phyloP scores from a whole-genome alignment of 2,329 filamentous ascomycete genomes.

The Alternaria brassicae region DNA sequence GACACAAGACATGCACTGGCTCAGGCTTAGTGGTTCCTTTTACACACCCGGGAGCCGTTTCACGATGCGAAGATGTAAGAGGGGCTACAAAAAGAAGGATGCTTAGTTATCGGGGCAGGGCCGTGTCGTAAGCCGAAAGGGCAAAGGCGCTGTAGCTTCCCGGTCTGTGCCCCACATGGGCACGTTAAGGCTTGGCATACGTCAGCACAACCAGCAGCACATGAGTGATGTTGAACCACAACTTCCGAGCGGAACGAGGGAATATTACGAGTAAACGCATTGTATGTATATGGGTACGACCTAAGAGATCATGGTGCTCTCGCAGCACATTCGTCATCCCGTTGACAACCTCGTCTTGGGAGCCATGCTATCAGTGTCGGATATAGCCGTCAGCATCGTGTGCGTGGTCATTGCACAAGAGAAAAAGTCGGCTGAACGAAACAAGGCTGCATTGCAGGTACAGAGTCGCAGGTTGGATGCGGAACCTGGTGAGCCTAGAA shows the following conservation, averaged over 20 bases:
- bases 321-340: not conserved
- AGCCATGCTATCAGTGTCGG: not conserved
- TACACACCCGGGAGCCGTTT: not conserved
- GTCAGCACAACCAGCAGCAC: slow-evolving; percentile 6
- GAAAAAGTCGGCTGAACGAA: not conserved
- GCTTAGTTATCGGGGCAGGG: not conserved
- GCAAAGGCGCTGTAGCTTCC: slow-evolving; percentile 3
- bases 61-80: not conserved
- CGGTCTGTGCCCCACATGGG: not conserved
- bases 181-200: slow-evolving; percentile 11
- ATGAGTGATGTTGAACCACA: not conserved
- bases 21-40: not conserved
- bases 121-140: slow-evolving; percentile 1
- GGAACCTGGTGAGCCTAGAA: not conserved
- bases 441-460: not conserved
- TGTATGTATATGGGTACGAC: not conserved
- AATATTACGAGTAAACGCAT: not conserved
- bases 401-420: slow-evolving; percentile 1
- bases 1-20: not conserved
- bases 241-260: not conserved
- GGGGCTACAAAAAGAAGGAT: not conserved
- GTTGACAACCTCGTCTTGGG: not conserved
- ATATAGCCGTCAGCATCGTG: slow-evolving; percentile 3
- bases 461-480: not conserved
- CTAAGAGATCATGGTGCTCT: not conserved